A percentile compares a stretch with the other conserved stretches of the same genome.
These are phyloP conservation scores for Neurospora sp. DNA, from an alignment of 2,329 filamentous ascomycete genomes.

Conservation along the genomic window DNA sequence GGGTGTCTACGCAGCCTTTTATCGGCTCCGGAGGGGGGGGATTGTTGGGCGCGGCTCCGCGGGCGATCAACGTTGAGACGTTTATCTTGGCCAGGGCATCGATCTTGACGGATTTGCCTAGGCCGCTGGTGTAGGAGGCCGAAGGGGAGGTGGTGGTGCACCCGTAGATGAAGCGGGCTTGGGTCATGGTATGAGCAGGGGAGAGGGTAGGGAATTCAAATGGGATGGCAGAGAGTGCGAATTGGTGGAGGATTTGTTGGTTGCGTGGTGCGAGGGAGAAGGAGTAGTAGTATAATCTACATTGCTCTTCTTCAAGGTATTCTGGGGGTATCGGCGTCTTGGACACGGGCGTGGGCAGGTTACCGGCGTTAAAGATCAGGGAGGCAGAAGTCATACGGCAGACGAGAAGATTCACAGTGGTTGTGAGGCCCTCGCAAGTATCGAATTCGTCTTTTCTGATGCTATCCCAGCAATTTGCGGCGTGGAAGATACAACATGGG, in stretches of 20 bases:
- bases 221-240: slow-evolving; percentile 53
- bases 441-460: slow-evolving; percentile 20
- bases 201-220: slow-evolving; percentile 59
- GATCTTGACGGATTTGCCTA: slow-evolving; percentile 58
- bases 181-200: slow-evolving; percentile 43
- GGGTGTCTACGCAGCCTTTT: slow-evolving; percentile 52
- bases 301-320: slow-evolving; percentile 52
- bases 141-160: slow-evolving; percentile 44
- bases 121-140: slow-evolving; percentile 46
- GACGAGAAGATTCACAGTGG: slow-evolving; percentile 51
- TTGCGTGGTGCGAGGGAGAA: slow-evolving; percentile 35
- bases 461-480: slow-evolving; percentile 60
- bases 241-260: slow-evolving; percentile 39
- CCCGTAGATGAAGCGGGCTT: slow-evolving; percentile 55
- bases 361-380: slow-evolving; percentile 55
- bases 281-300: slow-evolving; percentile 59
- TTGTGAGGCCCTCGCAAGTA: slow-evolving; percentile 4
- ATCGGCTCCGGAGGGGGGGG: slow-evolving; percentile 34
- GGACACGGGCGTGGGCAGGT: slow-evolving; percentile 44
- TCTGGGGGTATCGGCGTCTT: slow-evolving; percentile 23
- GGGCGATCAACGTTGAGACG: slow-evolving; percentile 38
- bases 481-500: slow-evolving; percentile 62
- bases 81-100: slow-evolving; percentile 57
- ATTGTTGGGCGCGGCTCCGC: slow-evolving; percentile 28
- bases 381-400: slow-evolving; percentile 59